phyloP scores from a whole-genome alignment of 495 filamentous ascomycete genomes.

The Alectoria sarmentosa region DNA sequence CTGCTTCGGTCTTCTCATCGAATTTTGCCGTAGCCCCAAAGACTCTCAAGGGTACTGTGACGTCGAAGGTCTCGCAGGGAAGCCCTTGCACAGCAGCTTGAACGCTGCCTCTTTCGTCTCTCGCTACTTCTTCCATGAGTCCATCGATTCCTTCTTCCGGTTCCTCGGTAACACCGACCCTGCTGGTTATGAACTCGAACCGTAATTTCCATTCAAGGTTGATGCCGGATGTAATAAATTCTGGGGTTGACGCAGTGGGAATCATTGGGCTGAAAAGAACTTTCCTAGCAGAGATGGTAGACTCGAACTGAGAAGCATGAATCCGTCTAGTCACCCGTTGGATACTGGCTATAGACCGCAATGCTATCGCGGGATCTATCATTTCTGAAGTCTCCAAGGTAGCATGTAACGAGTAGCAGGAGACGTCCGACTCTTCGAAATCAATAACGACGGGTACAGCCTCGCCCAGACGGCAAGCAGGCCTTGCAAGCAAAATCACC shows the following conservation, averaged over 20 bases:
- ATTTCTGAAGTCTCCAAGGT: conserved; percentile 74
- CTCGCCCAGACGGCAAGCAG: conserved; percentile 86
- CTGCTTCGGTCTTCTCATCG: conserved; percentile 19
- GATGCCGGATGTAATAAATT: conserved; percentile 82
- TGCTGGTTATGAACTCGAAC: conserved; percentile 79
- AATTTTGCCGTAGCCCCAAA: conserved; percentile 58
- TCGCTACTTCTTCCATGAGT: conserved; percentile 45
- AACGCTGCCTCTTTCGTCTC: conserved; percentile 68
- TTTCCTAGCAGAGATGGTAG: conserved; percentile 69
- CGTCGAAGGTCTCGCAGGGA: conserved; percentile 82
- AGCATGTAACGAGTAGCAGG: conserved; percentile 71
- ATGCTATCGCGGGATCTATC: conserved; percentile 67
- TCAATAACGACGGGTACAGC: conserved; percentile 75
- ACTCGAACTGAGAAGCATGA: conserved; percentile 68
- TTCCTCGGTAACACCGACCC: conserved; percentile 21
- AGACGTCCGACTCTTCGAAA: conserved; percentile 63
- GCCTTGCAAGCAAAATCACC: conserved; percentile 79
- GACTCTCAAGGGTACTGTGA: conserved; percentile 72
- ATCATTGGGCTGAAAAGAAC: conserved; percentile 75
- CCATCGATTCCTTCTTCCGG: conserved; percentile 34
- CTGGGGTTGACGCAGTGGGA: conserved; percentile 72
- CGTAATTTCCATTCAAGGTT: conserved; percentile 78
- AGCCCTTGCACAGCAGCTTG: conserved; percentile 68
- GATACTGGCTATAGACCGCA: conserved; percentile 79
- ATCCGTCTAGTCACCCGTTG: conserved; percentile 76